Evolutionary conservation across 768 basidiomycete genomes (phyloP).

Genomic region (Basidioascus undulatus): DNA sequence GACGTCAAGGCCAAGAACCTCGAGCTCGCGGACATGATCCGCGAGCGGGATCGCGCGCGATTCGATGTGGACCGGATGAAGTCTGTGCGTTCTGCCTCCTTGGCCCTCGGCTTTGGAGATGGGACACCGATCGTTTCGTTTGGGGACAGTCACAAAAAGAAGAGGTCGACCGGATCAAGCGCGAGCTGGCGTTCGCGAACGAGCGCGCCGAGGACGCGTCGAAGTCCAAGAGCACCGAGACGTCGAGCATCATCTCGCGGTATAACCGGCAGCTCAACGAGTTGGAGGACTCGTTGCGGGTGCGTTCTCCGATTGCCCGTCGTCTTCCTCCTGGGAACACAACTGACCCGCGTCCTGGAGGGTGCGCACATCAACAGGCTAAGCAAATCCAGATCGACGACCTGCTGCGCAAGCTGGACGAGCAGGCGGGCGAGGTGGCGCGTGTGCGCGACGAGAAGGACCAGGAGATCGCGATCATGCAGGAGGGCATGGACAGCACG

Average conservation of each 20-base stretch:
- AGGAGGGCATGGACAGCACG: slow-evolving; percentile 83
- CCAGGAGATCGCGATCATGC: slow-evolving; percentile 80
- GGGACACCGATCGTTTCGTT: not conserved
- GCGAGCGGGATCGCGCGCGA: slow-evolving; percentile 82
- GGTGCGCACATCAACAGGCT: slow-evolving; percentile 34
- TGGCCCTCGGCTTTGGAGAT: not conserved
- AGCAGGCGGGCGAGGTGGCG: slow-evolving; percentile 48
- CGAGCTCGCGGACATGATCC: slow-evolving; percentile 94
- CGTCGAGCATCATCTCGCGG: slow-evolving; percentile 61
- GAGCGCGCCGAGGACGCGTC: slow-evolving; percentile 91
- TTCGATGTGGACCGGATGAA: slow-evolving; percentile 89
- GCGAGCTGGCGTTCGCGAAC: slow-evolving; percentile 82
- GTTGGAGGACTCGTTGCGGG: slow-evolving; percentile 82
- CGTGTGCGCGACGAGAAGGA: slow-evolving; percentile 82
- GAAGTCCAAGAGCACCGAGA: slow-evolving; percentile 76
- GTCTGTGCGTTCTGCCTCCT: slow-evolving; percentile 23
- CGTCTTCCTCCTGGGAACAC: too few relatives aligned
- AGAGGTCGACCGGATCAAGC: slow-evolving; percentile 69
- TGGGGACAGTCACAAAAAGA: slow-evolving; percentile 56
- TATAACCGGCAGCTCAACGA: slow-evolving; percentile 91
- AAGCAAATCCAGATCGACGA: slow-evolving; percentile 97
- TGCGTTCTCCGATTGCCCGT: slow-evolving; percentile 21
- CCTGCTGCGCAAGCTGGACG: slow-evolving; percentile 53
- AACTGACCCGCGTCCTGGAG: too few relatives aligned
- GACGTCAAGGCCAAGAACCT: slow-evolving; percentile 97